Conservation (phyloP, 2,329 filamentous ascomycete species). For the Fusarium praegraminearum region DNA sequence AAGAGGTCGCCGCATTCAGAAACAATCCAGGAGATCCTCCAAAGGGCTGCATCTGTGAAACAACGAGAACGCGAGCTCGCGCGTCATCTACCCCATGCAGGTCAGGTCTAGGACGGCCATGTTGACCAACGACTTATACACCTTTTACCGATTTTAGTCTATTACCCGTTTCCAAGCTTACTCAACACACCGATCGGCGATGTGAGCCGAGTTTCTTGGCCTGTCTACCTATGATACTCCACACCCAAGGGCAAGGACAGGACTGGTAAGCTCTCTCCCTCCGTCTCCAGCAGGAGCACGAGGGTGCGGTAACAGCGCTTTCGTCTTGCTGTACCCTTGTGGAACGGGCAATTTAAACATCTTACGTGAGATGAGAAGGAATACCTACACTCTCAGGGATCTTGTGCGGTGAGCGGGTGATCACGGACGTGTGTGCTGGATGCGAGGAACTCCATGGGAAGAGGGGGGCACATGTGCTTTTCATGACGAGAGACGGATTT, state of each 20-base stretch:
- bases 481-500: slow-evolving; percentile 5
- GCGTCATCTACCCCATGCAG: slow-evolving; percentile 29
- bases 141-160: slow-evolving; percentile 14
- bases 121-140: slow-evolving; percentile 28
- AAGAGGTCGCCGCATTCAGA: slow-evolving; percentile 7
- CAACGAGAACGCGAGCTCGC: slow-evolving; percentile 6
- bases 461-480: slow-evolving; percentile 2
- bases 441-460: background rate
- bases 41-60: background rate
- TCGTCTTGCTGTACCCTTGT: background rate
- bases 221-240: background rate
- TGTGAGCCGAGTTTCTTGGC: slow-evolving; percentile 29
- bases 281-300: slow-evolving; percentile 6
- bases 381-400: slow-evolving; percentile 3
- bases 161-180: slow-evolving; percentile 8
- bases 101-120: slow-evolving; percentile 15
- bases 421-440: slow-evolving; percentile 17
- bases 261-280: background rate
- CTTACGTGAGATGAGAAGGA: slow-evolving; percentile 45
- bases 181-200: slow-evolving; percentile 26
- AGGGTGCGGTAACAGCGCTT: slow-evolving; percentile 14
- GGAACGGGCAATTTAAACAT: slow-evolving; percentile 40
- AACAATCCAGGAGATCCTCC: slow-evolving; percentile 12
- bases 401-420: slow-evolving; percentile 34
- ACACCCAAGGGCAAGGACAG: slow-evolving; percentile 1